Percentiles rank a stretch among this genome's conserved stretches.
These are phyloP conservation scores for Microbotryomycetes sp. DNA, from an alignment of 1,284 basidiomycete genomes.

Conservation along the genomic window DNA sequence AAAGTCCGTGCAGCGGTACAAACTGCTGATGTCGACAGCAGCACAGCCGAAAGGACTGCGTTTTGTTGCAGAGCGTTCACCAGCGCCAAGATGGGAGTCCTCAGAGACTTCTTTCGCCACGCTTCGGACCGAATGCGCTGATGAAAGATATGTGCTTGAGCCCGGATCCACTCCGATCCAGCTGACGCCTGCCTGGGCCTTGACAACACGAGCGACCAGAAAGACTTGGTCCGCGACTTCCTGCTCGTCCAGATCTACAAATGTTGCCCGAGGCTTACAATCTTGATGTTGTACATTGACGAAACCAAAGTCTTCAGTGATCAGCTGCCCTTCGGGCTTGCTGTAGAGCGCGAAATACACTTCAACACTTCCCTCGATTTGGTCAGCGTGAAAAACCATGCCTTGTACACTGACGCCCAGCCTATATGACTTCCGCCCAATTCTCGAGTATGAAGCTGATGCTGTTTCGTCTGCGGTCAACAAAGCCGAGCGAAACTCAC, in stretches of 20 bases:
- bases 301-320: conserved; percentile 90
- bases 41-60: conserved; percentile 91
- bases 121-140: neutral
- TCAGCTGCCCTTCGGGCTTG: conserved; percentile 69
- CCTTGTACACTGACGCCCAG: conserved; percentile 82
- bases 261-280: conserved; percentile 4
- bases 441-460: too few species aligned
- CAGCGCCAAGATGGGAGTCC: neutral
- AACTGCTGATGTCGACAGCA: conserved; percentile 73
- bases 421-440: too few species aligned
- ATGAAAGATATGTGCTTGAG: too few species aligned
- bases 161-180: neutral
- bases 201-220: conserved; percentile 82
- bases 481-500: too few species aligned
- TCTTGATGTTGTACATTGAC: too few species aligned
- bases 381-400: conserved; percentile 82
- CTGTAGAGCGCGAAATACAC: conserved; percentile 91
- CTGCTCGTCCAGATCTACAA: conserved; percentile 73
- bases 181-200: conserved; percentile 60
- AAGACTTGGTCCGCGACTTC: conserved; percentile 79
- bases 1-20: too few species aligned
- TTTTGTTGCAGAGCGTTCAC: conserved; percentile 44
- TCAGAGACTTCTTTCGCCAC: neutral
- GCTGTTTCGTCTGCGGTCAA: too few species aligned
- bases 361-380: conserved; percentile 83